These are phyloP conservation scores for Alternaria gansuensis DNA, from an alignment of 2,329 filamentous ascomycete genomes.

Conservation along the genomic window DNA sequence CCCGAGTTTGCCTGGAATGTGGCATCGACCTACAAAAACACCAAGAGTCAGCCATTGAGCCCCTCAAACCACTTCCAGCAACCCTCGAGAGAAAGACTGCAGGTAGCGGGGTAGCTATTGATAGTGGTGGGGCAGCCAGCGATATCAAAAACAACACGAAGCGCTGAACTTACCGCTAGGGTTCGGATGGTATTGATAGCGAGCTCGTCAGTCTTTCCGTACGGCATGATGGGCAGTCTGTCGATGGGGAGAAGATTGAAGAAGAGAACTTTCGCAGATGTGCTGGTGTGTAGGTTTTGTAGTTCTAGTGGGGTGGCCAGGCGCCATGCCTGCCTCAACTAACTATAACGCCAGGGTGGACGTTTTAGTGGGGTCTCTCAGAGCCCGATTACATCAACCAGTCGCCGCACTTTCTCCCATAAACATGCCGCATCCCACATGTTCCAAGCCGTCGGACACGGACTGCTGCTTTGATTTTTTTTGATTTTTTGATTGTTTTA, in stretches of 20 bases:
- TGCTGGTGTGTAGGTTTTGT: constrained; percentile 30
- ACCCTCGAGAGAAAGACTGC: constrained; percentile 21
- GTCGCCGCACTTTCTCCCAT: constrained; percentile 17
- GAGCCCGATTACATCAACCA: constrained; percentile 28
- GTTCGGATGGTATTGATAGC: constrained; percentile 98
- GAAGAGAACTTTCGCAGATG: constrained; percentile 27
- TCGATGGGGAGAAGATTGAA: constrained; percentile 23
- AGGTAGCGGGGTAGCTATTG: constrained; percentile 42
- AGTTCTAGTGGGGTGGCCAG: constrained; percentile 28
- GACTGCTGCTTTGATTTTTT: not conserved
- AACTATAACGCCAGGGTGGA: constrained; percentile 18
- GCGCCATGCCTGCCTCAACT: constrained; percentile 22
- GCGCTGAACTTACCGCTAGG: constrained; percentile 78
- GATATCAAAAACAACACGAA: constrained; percentile 12
- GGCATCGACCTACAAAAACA: constrained; percentile 82
- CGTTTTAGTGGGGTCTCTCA: constrained; percentile 19
- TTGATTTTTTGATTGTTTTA: not conserved
- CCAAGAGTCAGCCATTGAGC: constrained; percentile 46
- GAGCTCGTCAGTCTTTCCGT: constrained; percentile 84
- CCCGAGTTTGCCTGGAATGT: constrained; percentile 95
- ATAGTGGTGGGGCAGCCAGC: constrained; percentile 27
- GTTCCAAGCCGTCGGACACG: not conserved
- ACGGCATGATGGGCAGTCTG: constrained; percentile 74
- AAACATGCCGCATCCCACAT: constrained; percentile 9
- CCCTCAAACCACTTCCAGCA: not conserved